Evolutionary conservation across 176 grass and related monocot species (phyloP).

Genomic region (Pharus latifolius): DNA sequence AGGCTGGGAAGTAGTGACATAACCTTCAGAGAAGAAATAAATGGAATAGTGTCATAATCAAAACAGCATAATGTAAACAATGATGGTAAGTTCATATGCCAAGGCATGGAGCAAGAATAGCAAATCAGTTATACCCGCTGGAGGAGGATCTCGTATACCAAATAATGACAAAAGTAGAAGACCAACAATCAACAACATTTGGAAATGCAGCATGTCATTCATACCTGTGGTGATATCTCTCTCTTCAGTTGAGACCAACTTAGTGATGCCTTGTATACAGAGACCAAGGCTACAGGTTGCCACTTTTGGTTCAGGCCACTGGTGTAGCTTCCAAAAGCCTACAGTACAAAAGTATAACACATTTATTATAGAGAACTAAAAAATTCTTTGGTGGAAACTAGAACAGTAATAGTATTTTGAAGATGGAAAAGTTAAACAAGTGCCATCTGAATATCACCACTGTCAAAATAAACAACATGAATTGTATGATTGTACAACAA

Average conservation of each 20-base stretch:
- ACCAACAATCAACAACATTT: not conserved
- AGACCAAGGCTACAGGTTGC: conserved; percentile 86
- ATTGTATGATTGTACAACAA: not conserved
- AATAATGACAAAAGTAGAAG: not conserved
- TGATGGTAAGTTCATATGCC: too few species aligned
- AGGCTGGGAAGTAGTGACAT: conserved; percentile 81
- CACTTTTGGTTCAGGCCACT: conserved; percentile 52
- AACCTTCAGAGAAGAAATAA: conserved; percentile 52
- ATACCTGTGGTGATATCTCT: conserved; percentile 80
- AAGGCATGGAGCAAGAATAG: not conserved
- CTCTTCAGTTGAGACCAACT: conserved; percentile 71
- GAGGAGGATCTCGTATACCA: not conserved
- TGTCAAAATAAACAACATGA: not conserved
- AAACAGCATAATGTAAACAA: not conserved
- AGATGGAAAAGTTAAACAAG: conserved; percentile 12
- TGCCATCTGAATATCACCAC: not conserved
- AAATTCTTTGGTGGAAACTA: not conserved
- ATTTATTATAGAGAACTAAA: not conserved
- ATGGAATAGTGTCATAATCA: not conserved
- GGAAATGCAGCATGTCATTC: not conserved
- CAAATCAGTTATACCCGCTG: too few species aligned
- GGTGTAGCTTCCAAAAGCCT: conserved; percentile 59
- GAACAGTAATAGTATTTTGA: not conserved
- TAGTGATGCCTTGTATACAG: conserved; percentile 90
- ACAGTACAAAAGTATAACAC: conserved; percentile 18